These are phyloP conservation scores for Cercis canadensis DNA, from an alignment of 306 rosid genomes.

Conservation along the genomic window DNA sequence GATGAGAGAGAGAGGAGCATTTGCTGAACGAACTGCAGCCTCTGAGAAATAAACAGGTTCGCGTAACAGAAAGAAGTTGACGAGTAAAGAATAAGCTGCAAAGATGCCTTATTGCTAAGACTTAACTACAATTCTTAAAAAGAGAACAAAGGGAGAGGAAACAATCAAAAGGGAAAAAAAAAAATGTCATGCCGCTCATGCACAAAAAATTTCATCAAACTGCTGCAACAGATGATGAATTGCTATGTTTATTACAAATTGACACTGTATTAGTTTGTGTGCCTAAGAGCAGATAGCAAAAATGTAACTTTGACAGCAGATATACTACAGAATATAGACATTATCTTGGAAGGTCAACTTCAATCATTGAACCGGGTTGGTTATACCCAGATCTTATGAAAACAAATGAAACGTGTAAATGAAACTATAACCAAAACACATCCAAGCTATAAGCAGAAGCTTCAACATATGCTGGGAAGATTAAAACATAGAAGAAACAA, in stretches of 20 bases:
- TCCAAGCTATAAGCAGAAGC: too few species aligned
- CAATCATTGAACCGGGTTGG: not conserved
- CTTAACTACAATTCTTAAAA: not conserved
- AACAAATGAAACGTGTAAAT: too few species aligned
- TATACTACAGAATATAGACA: too few species aligned
- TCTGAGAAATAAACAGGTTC: not conserved
- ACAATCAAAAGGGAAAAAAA: not conserved
- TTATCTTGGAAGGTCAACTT: not conserved
- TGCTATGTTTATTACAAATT: not conserved
- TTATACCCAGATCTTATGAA: too few species aligned
- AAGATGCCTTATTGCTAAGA: slow-evolving; percentile 9
- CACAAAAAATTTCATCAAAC: not conserved
- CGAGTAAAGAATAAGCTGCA: slow-evolving; percentile 7
- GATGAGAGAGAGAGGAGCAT: not conserved
- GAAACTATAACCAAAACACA: too few species aligned
- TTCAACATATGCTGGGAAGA: too few species aligned
- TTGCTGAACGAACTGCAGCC: not conserved
- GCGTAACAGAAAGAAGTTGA: not conserved
- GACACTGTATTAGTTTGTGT: not conserved
- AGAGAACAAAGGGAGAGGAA: not conserved
- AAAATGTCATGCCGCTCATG: not conserved
- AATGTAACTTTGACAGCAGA: not conserved
- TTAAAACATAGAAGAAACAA: too few species aligned
- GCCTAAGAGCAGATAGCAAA: too few species aligned
- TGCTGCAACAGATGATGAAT: not conserved